Conservation (phyloP, 176 grass and related monocot genomes). For the Carex cristatella region DNA sequence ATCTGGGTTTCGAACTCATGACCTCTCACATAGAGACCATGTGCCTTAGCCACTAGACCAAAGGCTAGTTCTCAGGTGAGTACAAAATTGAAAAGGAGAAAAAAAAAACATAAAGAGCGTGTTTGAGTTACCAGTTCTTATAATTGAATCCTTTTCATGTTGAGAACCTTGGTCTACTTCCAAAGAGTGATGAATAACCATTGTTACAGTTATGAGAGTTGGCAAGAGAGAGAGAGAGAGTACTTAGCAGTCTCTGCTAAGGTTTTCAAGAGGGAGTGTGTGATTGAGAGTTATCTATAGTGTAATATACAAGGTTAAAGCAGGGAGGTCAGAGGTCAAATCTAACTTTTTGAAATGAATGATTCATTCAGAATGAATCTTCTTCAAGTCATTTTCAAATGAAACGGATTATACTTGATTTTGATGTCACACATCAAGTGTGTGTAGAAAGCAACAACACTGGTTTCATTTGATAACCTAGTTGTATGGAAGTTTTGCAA, state of each 20-base stretch:
- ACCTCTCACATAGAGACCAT: no score
- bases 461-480: slow-evolving; percentile 6
- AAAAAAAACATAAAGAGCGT: not conserved
- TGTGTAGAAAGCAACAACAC: not conserved
- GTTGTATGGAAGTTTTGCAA: not conserved
- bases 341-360: slow-evolving; percentile 22
- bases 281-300: not conserved
- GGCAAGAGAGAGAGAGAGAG: not conserved
- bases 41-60: no score
- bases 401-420: slow-evolving; percentile 2
- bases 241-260: no score
- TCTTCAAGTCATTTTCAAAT: not conserved
- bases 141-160: slow-evolving; percentile 12
- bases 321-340: slow-evolving; percentile 12
- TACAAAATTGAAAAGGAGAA: not conserved
- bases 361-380: slow-evolving; percentile 1
- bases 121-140: slow-evolving; percentile 33
- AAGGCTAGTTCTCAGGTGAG: not conserved
- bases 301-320: not conserved
- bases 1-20: no score
- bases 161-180: slow-evolving; percentile 17
- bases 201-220: slow-evolving; percentile 9
- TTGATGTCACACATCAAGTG: not conserved
- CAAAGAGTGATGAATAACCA: slow-evolving; percentile 35
- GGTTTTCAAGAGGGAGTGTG: not conserved